Conservation (phyloP, 2,329 filamentous ascomycete genomes). For the Aphanocladium album region DNA sequence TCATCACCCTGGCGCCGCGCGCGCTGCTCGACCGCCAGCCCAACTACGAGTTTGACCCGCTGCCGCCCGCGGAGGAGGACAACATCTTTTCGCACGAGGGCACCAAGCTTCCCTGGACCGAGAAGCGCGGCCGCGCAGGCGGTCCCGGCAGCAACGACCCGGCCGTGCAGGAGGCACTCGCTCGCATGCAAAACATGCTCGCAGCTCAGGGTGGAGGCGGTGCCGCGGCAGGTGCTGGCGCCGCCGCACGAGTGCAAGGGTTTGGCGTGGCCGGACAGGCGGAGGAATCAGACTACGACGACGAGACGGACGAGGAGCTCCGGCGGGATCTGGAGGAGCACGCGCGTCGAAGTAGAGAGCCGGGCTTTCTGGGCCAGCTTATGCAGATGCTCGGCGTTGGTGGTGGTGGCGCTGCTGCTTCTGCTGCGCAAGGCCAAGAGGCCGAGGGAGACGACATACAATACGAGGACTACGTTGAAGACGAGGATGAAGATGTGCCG, state of each 20-base stretch:
- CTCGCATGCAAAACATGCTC: conserved; percentile 25
- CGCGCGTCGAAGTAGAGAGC: conserved; percentile 20
- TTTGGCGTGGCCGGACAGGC: background rate
- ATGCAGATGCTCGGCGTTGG: conserved; percentile 22
- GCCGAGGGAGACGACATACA: background rate
- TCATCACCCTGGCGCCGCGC: conserved; percentile 66
- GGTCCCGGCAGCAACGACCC: background rate
- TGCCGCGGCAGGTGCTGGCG: conserved; percentile 9
- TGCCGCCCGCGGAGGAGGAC: conserved; percentile 60
- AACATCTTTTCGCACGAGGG: conserved; percentile 46
- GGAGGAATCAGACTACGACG: conserved; percentile 22
- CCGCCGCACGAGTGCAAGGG: background rate
- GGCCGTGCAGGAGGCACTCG: conserved; percentile 20
- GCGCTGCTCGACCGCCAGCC: conserved; percentile 58
- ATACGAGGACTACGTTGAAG: conserved; percentile 12
- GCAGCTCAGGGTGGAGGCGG: conserved; percentile 16
- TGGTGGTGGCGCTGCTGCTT: conserved; percentile 13
- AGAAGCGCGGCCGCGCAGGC: conserved; percentile 16
- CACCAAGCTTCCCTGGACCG: conserved; percentile 39
- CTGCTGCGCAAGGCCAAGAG: conserved; percentile 8
- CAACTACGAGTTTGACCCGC: conserved; percentile 74
- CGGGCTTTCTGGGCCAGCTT: conserved; percentile 24
- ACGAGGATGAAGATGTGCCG: conserved; percentile 20
- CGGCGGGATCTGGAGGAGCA: conserved; percentile 27
- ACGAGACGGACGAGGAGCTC: conserved; percentile 28